These are phyloP conservation scores for Penicillium odoratum DNA, from an alignment of 495 filamentous ascomycete genomes.

Conservation along the genomic window DNA sequence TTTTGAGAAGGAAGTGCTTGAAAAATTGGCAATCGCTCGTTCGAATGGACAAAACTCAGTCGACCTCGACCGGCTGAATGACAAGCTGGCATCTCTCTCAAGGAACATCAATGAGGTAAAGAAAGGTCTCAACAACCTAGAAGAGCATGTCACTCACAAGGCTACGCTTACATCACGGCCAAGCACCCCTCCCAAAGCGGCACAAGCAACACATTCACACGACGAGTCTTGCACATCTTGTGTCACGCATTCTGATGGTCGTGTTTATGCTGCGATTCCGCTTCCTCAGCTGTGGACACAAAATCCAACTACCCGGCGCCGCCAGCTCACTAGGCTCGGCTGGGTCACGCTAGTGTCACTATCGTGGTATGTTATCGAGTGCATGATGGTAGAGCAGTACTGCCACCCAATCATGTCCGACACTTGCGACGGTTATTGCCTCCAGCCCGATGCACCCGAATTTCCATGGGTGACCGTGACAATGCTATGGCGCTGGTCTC, in stretches of 20 bases:
- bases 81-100: constrained; percentile 57
- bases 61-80: constrained; percentile 59
- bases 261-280: constrained; percentile 46
- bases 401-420: constrained; percentile 55
- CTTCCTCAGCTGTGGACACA: constrained; percentile 60
- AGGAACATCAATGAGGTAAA: constrained; percentile 66
- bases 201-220: constrained; percentile 12
- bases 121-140: constrained; percentile 64
- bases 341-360: constrained; percentile 47
- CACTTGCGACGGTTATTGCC: constrained; percentile 46
- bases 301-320: constrained; percentile 39
- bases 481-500: constrained; percentile 49
- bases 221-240: constrained; percentile 30
- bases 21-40: constrained; percentile 34
- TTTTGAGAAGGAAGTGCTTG: constrained; percentile 36
- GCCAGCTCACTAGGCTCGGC: constrained; percentile 58
- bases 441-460: constrained; percentile 44
- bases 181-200: constrained; percentile 10
- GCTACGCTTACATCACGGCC: constrained; percentile 22
- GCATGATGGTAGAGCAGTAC: constrained; percentile 59
- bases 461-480: constrained; percentile 49
- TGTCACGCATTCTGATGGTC: constrained; percentile 24
- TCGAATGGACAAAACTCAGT: constrained; percentile 42
- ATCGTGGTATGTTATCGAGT: constrained; percentile 61
- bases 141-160: constrained; percentile 55